A percentile compares a stretch with the other conserved stretches of the same genome.
phyloP scores from a whole-genome alignment of 192 early-diverging fungal genomes.

The Diversispora epigaea region DNA sequence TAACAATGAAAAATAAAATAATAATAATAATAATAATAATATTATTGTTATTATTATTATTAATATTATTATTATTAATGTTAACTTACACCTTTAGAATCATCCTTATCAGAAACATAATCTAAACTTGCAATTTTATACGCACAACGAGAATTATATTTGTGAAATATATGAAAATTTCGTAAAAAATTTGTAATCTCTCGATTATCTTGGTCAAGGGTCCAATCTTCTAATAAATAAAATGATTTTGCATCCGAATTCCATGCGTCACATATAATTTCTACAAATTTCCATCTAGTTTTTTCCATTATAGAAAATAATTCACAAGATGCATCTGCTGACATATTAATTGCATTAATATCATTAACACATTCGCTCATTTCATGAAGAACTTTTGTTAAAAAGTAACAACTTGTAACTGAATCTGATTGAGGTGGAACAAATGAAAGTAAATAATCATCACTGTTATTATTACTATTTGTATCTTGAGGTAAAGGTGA shows the following conservation, averaged over 20 bases:
- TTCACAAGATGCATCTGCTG: slow-evolving; percentile 65
- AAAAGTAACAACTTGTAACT: slow-evolving; percentile 69
- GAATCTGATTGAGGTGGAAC: slow-evolving; percentile 41
- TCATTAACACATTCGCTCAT: slow-evolving; percentile 78
- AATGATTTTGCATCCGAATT: slow-evolving; percentile 75
- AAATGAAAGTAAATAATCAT: background rate
- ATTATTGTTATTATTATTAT: too few species aligned
- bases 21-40: background rate
- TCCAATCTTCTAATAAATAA: slow-evolving; percentile 72
- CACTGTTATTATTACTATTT: background rate
- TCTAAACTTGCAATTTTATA: slow-evolving; percentile 57
- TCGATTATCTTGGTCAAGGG: slow-evolving; percentile 56
- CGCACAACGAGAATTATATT: slow-evolving; percentile 61
- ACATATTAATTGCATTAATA: slow-evolving; percentile 71
- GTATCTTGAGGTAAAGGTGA: background rate
- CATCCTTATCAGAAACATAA: slow-evolving; percentile 44
- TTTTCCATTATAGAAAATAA: slow-evolving; percentile 70
- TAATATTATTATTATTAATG: too few species aligned
- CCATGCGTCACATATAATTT: slow-evolving; percentile 76
- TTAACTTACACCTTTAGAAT: slow-evolving; percentile 2
- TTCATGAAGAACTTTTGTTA: slow-evolving; percentile 71
- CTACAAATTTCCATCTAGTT: slow-evolving; percentile 69
- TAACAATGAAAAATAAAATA: slow-evolving; percentile 41
- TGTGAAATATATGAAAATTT: slow-evolving; percentile 68
- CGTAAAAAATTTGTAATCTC: slow-evolving; percentile 66